These are phyloP conservation scores for Talaromyces albobiverticillius DNA, from an alignment of 2,329 filamentous ascomycete species.

Conservation along the genomic window DNA sequence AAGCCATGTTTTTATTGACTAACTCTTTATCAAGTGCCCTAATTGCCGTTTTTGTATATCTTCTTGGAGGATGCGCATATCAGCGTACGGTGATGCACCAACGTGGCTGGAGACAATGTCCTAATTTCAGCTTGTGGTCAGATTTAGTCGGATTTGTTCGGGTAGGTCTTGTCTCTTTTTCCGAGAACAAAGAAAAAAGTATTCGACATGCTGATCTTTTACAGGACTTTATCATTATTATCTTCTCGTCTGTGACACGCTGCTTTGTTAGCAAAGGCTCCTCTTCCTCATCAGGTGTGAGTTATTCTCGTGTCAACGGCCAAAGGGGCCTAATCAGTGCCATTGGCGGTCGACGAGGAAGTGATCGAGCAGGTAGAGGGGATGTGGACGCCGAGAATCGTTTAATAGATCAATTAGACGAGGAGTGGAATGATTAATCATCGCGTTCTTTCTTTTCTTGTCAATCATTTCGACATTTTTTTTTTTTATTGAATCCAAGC, in stretches of 20 bases:
- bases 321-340: slow-evolving; percentile 33
- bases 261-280: slow-evolving; percentile 36
- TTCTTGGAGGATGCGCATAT: slow-evolving; percentile 91
- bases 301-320: slow-evolving; percentile 32
- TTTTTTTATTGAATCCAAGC: not conserved
- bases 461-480: not conserved
- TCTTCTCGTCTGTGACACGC: slow-evolving; percentile 43
- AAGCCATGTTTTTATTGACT: slow-evolving; percentile 13
- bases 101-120: slow-evolving; percentile 89
- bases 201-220: not conserved
- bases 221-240: slow-evolving; percentile 48
- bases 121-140: slow-evolving; percentile 91
- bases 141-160: slow-evolving; percentile 79
- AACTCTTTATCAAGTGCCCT: slow-evolving; percentile 39
- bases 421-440: slow-evolving; percentile 82
- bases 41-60: slow-evolving; percentile 79
- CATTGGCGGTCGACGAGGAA: slow-evolving; percentile 30
- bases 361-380: slow-evolving; percentile 38
- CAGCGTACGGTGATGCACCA: slow-evolving; percentile 93
- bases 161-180: slow-evolving; percentile 53
- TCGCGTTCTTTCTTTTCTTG: not conserved
- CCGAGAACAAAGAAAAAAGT: too few species aligned
- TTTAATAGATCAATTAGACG: slow-evolving; percentile 91
- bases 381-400: slow-evolving; percentile 81
- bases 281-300: slow-evolving; percentile 27